These are phyloP conservation scores for Microcyclospora pomicola DNA, from an alignment of 2,329 filamentous ascomycete species.

Conservation along the genomic window DNA sequence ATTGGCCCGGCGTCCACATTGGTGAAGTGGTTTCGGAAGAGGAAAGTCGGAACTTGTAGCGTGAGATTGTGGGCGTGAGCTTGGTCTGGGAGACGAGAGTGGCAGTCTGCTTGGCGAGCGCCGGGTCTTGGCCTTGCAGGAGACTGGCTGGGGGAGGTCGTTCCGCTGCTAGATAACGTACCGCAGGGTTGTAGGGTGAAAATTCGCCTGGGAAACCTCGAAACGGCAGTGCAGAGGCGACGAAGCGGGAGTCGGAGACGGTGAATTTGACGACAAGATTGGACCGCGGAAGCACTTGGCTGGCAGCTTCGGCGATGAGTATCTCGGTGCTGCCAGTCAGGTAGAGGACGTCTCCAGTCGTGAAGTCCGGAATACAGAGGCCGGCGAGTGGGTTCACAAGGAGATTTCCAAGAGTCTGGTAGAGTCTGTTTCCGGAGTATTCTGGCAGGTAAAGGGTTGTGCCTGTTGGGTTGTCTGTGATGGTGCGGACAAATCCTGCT, in stretches of 20 bases:
- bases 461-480: conserved; percentile 37
- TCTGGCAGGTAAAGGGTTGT: conserved; percentile 61
- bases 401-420: conserved; percentile 73
- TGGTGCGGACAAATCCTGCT: conserved; percentile 57
- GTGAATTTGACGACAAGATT: conserved; percentile 60
- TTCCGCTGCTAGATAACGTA: conserved; percentile 52
- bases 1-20: conserved; percentile 56
- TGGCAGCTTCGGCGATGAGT: conserved; percentile 50
- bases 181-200: conserved; percentile 67
- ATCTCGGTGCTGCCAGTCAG: conserved; percentile 55
- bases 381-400: conserved; percentile 52
- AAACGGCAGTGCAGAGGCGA: conserved; percentile 54
- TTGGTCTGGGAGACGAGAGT: conserved; percentile 43
- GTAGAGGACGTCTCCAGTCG: conserved; percentile 59
- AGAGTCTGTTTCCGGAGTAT: conserved; percentile 71
- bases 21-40: conserved; percentile 26
- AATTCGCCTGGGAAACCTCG: conserved; percentile 43
- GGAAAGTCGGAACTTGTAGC: conserved; percentile 41
- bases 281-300: conserved; percentile 48
- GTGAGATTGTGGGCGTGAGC: conserved; percentile 52
- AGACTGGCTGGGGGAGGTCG: conserved; percentile 13
- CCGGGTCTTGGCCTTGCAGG: not conserved
- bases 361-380: conserved; percentile 59
- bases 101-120: conserved; percentile 26
- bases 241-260: conserved; percentile 46